phyloP scores from a whole-genome alignment of 768 basidiomycete species.

The Infundibulicybe gibba region DNA sequence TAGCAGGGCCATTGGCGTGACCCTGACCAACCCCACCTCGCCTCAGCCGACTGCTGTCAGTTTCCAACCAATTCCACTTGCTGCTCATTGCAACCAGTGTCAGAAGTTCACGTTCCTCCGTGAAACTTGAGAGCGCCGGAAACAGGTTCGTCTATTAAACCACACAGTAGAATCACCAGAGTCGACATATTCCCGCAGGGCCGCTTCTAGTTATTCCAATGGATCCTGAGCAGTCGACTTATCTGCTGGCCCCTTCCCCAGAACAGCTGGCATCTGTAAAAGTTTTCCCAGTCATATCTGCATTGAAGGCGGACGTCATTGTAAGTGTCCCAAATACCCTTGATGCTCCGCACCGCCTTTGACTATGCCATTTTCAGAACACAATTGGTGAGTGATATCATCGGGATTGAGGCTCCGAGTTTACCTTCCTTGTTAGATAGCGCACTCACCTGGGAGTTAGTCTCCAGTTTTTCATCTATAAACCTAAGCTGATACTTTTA shows the following conservation, averaged over 20 bases:
- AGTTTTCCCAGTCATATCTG: conserved; percentile 80
- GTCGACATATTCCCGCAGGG: no score
- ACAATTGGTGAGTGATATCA: conserved; percentile 34
- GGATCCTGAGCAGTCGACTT: conserved; percentile 40
- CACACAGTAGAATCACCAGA: no score
- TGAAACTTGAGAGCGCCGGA: no score
- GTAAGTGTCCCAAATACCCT: conserved; percentile 38
- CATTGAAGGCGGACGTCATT: conserved; percentile 63
- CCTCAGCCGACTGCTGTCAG: no score
- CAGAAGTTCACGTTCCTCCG: not conserved
- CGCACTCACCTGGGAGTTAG: conserved; percentile 79
- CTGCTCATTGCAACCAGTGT: not conserved
- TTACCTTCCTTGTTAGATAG: conserved; percentile 43
- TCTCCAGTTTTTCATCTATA: conserved; percentile 13
- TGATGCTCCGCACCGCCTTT: conserved; percentile 6
- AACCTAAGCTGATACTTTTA: conserved; percentile 3
- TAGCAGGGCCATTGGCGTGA: no score
- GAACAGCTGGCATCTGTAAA: conserved; percentile 59
- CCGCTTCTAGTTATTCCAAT: conserved; percentile 14
- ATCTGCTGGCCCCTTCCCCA: conserved; percentile 49
- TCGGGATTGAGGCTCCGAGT: conserved; percentile 1
- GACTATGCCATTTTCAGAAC: conserved; percentile 29
- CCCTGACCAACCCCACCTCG: no score
- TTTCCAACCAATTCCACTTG: not conserved
- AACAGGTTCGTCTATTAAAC: no score